Evolutionary conservation across 106 monocot species (phyloP).

Genomic region (Agapanthus africanus): DNA sequence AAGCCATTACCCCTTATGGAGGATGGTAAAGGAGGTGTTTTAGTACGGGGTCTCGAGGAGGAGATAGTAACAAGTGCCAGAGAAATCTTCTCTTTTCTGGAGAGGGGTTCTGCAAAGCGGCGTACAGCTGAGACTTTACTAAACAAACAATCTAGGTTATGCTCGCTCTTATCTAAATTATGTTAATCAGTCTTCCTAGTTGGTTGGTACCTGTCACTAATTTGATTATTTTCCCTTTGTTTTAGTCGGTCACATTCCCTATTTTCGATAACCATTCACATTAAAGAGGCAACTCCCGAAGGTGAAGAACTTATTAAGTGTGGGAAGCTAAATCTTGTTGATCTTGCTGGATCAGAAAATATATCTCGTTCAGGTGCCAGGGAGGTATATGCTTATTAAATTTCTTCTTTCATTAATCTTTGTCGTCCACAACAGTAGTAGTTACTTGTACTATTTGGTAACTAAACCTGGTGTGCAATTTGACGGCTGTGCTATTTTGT

Average conservation of each 20-base stretch:
- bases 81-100: constrained; percentile 89
- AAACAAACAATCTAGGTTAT: constrained; percentile 97
- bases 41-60: constrained; percentile 91
- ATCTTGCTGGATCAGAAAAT: constrained; percentile 97
- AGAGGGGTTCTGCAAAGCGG: constrained; percentile 88
- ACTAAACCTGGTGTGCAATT: no score
- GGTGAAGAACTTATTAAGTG: constrained; percentile 98
- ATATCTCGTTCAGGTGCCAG: constrained; percentile 96
- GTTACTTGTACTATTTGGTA: no score
- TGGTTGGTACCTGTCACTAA: not conserved
- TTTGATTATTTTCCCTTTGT: not conserved
- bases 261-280: constrained; percentile 98
- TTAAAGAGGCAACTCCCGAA: constrained; percentile 99
- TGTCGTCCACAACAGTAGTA: not conserved
- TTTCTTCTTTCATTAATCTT: not conserved
- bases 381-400: constrained; percentile 55
- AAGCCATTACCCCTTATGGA: constrained; percentile 93
- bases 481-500: no score
- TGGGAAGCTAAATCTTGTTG: constrained; percentile 94
- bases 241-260: constrained; percentile 85
- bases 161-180: not conserved
- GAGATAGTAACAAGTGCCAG: constrained; percentile 85
- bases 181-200: not conserved
- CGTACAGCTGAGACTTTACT: constrained; percentile 94
- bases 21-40: constrained; percentile 95